Percentiles rank a stretch among this genome's conserved stretches.
These are phyloP conservation scores for Gracilaria gracilis DNA, from an alignment of 23 red algal species.

Conservation along the genomic window DNA sequence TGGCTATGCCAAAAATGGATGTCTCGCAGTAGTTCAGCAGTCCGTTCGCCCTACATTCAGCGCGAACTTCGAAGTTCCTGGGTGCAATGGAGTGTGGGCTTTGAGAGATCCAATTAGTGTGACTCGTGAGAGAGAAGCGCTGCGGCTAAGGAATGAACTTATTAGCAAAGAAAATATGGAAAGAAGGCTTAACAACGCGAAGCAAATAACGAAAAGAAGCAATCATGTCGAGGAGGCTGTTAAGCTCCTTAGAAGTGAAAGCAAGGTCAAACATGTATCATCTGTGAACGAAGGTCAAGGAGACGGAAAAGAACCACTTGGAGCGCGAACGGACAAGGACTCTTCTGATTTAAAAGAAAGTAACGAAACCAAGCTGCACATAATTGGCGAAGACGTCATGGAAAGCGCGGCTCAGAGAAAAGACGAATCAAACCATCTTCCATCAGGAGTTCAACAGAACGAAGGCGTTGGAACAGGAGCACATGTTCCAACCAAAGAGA, in stretches of 20 bases:
- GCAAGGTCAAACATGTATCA: neutral
- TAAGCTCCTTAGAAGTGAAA: neutral
- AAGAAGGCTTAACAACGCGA: conserved; percentile 22
- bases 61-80: conserved; percentile 61
- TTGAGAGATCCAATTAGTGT: conserved; percentile 34
- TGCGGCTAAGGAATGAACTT: conserved; percentile 32
- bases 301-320: neutral
- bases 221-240: conserved; percentile 49
- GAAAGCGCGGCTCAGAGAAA: neutral
- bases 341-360: neutral
- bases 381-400: too few relatives aligned
- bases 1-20: conserved; percentile 73
- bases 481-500: neutral
- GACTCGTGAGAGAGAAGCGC: conserved; percentile 17
- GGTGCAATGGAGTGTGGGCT: conserved; percentile 67
- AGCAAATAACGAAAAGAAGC: conserved; percentile 19
- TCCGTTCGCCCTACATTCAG: conserved; percentile 64
- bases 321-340: neutral
- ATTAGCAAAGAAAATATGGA: conserved; percentile 9
- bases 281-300: neutral
- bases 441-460: neutral
- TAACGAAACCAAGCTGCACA: neutral
- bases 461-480: neutral
- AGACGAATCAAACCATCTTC: neutral
- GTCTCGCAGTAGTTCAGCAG: conserved; percentile 63